phyloP scores from a whole-genome alignment of 2,329 filamentous ascomycete genomes.

The Colletotrichum chrysophilum region DNA sequence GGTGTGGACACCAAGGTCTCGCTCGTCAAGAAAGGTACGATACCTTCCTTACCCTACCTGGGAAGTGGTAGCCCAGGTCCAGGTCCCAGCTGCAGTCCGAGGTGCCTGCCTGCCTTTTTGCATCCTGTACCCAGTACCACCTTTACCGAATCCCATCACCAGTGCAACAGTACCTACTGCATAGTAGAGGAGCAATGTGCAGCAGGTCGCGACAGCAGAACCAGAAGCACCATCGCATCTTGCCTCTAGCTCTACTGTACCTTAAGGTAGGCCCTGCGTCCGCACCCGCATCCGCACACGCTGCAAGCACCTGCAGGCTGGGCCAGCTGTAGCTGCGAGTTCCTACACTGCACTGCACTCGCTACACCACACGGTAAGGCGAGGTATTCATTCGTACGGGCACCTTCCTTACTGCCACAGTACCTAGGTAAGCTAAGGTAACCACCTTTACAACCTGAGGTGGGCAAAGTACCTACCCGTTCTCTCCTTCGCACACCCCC shows the following conservation, averaged over 20 bases:
- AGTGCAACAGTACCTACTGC: background rate
- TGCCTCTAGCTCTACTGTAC: background rate
- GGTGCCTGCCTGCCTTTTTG: background rate
- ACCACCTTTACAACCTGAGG: too few species aligned
- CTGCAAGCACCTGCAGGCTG: background rate
- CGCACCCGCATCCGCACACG: background rate
- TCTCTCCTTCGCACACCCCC: background rate
- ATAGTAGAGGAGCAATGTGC: background rate
- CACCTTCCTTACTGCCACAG: background rate
- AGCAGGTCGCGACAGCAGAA: background rate
- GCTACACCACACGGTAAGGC: background rate
- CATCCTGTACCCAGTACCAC: background rate
- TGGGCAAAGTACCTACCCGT: background rate
- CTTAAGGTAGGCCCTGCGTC: background rate
- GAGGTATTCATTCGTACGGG: background rate
- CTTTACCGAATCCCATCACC: background rate
- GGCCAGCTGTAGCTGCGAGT: constrained; percentile 1
- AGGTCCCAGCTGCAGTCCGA: background rate
- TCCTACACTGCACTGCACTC: background rate
- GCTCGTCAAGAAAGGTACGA: background rate
- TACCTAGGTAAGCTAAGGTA: too few species aligned
- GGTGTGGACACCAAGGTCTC: background rate
- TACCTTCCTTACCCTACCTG: background rate
- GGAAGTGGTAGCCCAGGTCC: background rate
- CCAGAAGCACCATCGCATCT: background rate